Percentiles rank a stretch among this genome's conserved stretches.
Evolutionary conservation across 441 rosid species (phyloP).

Genomic region (California macrophylla): DNA sequence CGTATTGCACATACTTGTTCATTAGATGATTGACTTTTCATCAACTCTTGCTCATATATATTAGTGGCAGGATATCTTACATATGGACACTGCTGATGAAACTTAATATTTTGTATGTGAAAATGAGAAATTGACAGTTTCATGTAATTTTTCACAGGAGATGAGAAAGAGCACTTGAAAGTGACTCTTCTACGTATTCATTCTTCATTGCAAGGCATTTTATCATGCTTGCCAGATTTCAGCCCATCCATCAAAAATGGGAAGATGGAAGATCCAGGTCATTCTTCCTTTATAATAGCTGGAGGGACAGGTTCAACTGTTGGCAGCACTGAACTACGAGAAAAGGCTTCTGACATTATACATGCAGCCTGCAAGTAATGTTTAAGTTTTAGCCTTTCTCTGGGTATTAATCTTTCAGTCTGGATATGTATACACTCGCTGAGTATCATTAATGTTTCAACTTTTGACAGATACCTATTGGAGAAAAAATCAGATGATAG

Average conservation of each 20-base stretch:
- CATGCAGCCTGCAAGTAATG: constrained; percentile 91
- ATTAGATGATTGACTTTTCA: constrained; percentile 10
- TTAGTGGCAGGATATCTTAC: constrained; percentile 11
- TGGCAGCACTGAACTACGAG: constrained; percentile 79
- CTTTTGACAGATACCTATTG: constrained; percentile 58
- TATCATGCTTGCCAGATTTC: constrained; percentile 99
- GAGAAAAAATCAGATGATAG: constrained; percentile 98
- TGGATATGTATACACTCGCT: constrained; percentile 16
- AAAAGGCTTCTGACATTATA: constrained; percentile 74
- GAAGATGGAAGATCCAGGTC: constrained; percentile 42
- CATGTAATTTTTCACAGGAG: constrained; percentile 46
- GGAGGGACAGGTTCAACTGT: constrained; percentile 92
- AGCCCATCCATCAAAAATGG: constrained; percentile 67
- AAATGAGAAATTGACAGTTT: constrained; percentile 14
- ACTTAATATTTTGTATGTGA: not conserved
- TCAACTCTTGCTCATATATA: constrained; percentile 1
- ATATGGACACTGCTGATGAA: not conserved
- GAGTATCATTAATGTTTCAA: constrained; percentile 21
- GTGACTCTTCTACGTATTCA: constrained; percentile 97
- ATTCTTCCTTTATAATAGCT: constrained; percentile 75
- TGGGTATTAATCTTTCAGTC: constrained; percentile 6
- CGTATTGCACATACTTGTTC: constrained; percentile 8
- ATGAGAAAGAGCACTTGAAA: constrained; percentile 95
- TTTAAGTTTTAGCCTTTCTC: constrained; percentile 19
- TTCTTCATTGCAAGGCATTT: constrained; percentile 95